phyloP scores from a whole-genome alignment of 192 early-diverging fungal species.

The Coemansia sp. region DNA sequence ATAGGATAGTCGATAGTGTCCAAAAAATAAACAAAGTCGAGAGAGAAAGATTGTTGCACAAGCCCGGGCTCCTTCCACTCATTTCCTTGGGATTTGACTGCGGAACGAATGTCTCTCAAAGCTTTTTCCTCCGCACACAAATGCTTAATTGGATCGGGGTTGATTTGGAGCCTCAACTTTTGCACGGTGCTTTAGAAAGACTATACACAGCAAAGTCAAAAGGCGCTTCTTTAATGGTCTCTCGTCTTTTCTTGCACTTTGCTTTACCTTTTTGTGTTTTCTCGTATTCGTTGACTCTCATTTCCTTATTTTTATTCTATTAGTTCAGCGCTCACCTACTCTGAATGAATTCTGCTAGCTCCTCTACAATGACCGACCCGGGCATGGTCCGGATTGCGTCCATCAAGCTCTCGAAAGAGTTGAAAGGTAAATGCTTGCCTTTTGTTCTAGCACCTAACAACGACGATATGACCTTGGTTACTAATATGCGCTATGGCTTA shows the following conservation, averaged over 20 bases:
- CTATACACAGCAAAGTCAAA: neutral
- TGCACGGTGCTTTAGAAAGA: too few relatives aligned
- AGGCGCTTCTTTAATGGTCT: neutral
- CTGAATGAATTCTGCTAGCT: neutral
- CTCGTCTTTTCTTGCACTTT: neutral
- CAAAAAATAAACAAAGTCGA: neutral
- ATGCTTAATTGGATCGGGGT: too few relatives aligned
- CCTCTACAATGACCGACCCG: neutral
- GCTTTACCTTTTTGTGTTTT: neutral
- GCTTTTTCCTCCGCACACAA: too few relatives aligned
- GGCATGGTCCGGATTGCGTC: constrained; percentile 13
- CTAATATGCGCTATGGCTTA: neutral
- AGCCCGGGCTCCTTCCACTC: too few relatives aligned
- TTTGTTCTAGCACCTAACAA: neutral
- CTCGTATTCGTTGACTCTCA: neutral
- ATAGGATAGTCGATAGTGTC: neutral
- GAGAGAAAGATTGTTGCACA: too few relatives aligned
- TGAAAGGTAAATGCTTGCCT: constrained; percentile 27
- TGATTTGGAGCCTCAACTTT: too few relatives aligned
- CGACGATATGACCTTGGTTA: neutral
- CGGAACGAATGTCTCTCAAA: too few relatives aligned
- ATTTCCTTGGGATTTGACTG: too few relatives aligned
- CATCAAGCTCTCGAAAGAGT: constrained; percentile 37
- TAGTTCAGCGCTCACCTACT: neutral
- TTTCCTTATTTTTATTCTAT: neutral